These are phyloP conservation scores for Ceratocystis harringtonii DNA, from an alignment of 2,329 filamentous ascomycete genomes.

Conservation along the genomic window DNA sequence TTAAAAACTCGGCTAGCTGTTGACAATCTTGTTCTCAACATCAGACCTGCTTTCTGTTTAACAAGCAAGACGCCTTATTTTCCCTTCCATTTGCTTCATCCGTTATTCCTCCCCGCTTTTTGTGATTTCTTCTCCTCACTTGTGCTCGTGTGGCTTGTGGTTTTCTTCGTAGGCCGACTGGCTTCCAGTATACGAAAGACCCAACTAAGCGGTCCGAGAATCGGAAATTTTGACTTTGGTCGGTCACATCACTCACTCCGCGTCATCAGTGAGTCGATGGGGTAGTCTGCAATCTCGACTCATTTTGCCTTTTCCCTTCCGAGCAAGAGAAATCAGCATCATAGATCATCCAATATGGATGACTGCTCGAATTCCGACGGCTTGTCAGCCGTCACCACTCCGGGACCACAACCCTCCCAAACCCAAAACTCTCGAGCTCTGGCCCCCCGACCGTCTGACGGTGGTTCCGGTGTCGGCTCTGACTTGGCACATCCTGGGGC, in stretches of 20 bases:
- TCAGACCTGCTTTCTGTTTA: background rate
- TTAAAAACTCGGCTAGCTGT: background rate
- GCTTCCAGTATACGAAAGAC: background rate
- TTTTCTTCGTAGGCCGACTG: background rate
- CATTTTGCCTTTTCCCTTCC: background rate
- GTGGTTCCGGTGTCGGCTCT: background rate
- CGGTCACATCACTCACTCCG: background rate
- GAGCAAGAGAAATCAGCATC: background rate
- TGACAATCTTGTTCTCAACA: background rate
- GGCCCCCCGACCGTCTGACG: constrained; percentile 13
- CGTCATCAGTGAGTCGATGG: background rate
- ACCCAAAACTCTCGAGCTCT: constrained; percentile 9
- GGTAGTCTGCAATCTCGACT: background rate
- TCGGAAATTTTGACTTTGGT: background rate
- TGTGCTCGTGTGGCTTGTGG: background rate
- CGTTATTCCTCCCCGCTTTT: background rate
- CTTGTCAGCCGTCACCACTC: background rate
- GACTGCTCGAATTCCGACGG: background rate
- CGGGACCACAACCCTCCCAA: background rate
- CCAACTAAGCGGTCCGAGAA: background rate
- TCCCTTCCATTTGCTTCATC: background rate
- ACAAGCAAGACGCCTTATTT: background rate
- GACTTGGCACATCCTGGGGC: constrained; percentile 11
- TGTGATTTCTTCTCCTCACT: constrained; percentile 5
- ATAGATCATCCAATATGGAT: constrained; percentile 11